Conservation (phyloP, 495 filamentous ascomycete genomes). For the Xylaria cubensis region DNA sequence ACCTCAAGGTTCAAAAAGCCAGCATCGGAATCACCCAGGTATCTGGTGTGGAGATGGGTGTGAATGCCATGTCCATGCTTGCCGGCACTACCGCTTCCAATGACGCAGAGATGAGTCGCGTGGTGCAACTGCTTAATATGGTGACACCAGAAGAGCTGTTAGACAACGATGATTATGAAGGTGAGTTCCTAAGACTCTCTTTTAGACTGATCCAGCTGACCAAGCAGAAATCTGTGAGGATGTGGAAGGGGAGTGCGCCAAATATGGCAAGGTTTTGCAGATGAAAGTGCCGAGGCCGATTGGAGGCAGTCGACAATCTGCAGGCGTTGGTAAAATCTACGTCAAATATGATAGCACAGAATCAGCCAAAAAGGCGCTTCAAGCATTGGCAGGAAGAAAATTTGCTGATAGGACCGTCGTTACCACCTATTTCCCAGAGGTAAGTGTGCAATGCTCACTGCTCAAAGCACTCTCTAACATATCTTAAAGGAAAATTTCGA, state of each 20-base stretch:
- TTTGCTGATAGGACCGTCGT: constrained; percentile 97
- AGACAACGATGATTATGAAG: constrained; percentile 92
- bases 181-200: constrained; percentile 52
- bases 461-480: constrained; percentile 13
- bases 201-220: constrained; percentile 34
- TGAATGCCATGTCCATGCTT: constrained; percentile 99
- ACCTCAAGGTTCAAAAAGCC: constrained; percentile 84
- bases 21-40: constrained; percentile 93
- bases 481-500: constrained; percentile 74
- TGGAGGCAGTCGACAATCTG: constrained; percentile 77
- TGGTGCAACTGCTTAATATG: constrained; percentile 96
- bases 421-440: constrained; percentile 93
- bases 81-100: constrained; percentile 81
- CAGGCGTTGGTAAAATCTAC: constrained; percentile 96
- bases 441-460: constrained; percentile 45
- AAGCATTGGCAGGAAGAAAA: constrained; percentile 87
- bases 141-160: constrained; percentile 95
- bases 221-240: constrained; percentile 89
- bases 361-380: constrained; percentile 81
- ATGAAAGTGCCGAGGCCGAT: constrained; percentile 90
- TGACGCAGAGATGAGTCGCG: constrained; percentile 76
- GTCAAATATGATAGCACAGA: constrained; percentile 87
- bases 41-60: constrained; percentile 87
- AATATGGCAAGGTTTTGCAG: constrained; percentile 82
- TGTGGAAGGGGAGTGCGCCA: constrained; percentile 87